Evolutionary conservation across 2,329 filamentous ascomycete species (phyloP).

Genomic region (Aspergillus awamori): DNA sequence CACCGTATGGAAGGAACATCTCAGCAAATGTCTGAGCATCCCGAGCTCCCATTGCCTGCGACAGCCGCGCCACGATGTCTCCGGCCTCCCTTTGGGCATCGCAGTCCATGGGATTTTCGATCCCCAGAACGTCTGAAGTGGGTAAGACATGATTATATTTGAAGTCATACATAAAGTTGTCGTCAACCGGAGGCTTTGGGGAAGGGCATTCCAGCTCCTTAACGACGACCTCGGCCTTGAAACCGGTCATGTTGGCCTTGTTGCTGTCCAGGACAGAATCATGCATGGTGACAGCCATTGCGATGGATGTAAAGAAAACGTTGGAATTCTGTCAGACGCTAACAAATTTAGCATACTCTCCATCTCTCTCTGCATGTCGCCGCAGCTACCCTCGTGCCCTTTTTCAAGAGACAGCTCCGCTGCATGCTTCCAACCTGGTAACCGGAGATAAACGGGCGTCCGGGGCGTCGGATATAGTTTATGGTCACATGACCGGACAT

Average conservation of each 20-base stretch:
- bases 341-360: background rate
- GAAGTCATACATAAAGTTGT: constrained; percentile 49
- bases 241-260: constrained; percentile 3
- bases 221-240: background rate
- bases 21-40: constrained; percentile 28
- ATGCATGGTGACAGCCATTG: background rate
- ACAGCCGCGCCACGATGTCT: constrained; percentile 17
- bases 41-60: constrained; percentile 17
- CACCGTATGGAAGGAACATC: constrained; percentile 32
- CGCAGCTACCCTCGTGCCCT: background rate
- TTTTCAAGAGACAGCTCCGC: background rate
- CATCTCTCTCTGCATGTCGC: background rate
- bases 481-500: background rate
- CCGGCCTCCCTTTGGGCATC: constrained; percentile 9
- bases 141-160: constrained; percentile 45
- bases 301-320: background rate
- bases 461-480: background rate
- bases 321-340: background rate
- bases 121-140: constrained; percentile 33
- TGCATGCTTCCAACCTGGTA: background rate
- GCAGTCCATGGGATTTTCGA: constrained; percentile 32
- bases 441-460: background rate
- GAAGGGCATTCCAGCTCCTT: background rate
- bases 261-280: background rate
- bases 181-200: constrained; percentile 33